These are phyloP conservation scores for Chrysanthemum seticuspe DNA, from an alignment of 129 eudicot species.

Conservation along the genomic window DNA sequence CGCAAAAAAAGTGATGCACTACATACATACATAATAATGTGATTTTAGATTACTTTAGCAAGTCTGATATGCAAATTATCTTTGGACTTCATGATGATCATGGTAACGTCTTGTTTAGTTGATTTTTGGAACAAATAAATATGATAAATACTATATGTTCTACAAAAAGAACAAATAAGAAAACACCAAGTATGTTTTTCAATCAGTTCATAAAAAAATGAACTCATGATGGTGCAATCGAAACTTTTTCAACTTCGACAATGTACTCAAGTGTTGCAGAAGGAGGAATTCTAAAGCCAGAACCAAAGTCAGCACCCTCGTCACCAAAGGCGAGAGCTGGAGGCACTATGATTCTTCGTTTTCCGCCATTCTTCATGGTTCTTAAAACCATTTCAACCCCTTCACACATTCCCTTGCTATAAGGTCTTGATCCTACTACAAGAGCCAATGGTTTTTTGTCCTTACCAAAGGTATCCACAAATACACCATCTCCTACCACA, in stretches of 20 bases:
- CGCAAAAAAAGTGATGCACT: too few species aligned
- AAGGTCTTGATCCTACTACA: slow-evolving; percentile 87
- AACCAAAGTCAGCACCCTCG: slow-evolving; percentile 80
- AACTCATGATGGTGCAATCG: slow-evolving; percentile 78
- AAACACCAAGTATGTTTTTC: neutral
- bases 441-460: slow-evolving; percentile 74
- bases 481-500: slow-evolving; percentile 59
- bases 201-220: neutral
- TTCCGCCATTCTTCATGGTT: slow-evolving; percentile 86
- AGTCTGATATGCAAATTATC: too few species aligned
- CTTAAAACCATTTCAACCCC: slow-evolving; percentile 69
- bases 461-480: slow-evolving; percentile 68
- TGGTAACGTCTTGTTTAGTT: neutral
- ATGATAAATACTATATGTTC: neutral
- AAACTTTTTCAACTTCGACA: slow-evolving; percentile 77
- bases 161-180: neutral
- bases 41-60: too few species aligned
- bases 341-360: slow-evolving; percentile 73
- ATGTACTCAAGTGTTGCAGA: slow-evolving; percentile 70
- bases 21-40: too few species aligned
- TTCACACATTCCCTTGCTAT: slow-evolving; percentile 88
- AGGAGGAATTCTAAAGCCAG: slow-evolving; percentile 62
- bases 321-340: slow-evolving; percentile 67
- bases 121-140: neutral
- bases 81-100: too few species aligned